These are phyloP conservation scores for Gossypium gossypioides DNA, from an alignment of 441 rosid species.

Conservation along the genomic window DNA sequence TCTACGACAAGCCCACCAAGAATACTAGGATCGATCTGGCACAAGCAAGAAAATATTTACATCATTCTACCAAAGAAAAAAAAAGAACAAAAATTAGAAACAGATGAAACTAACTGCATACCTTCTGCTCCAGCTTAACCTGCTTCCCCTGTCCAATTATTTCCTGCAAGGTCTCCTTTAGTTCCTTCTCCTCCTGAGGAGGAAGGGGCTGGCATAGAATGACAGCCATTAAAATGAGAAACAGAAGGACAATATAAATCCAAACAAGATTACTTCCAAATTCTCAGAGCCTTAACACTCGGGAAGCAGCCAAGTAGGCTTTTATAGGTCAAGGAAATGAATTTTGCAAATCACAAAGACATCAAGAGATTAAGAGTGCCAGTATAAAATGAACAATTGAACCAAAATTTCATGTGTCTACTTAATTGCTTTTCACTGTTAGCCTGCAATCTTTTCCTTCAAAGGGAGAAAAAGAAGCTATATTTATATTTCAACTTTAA, in stretches of 20 bases:
- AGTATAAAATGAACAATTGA: neutral
- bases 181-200: constrained; percentile 54
- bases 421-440: neutral
- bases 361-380: neutral
- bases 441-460: neutral
- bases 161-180: constrained; percentile 55
- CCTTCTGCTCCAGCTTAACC: constrained; percentile 65
- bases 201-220: constrained; percentile 48
- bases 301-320: neutral
- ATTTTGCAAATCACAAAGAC: neutral
- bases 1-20: constrained; percentile 79
- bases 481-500: neutral
- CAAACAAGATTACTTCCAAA: neutral
- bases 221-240: neutral
- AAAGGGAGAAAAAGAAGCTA: neutral
- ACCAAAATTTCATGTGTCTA: neutral
- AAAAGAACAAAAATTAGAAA: neutral
- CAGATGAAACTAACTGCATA: constrained; percentile 15
- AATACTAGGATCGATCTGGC: constrained; percentile 81
- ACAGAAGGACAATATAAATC: neutral
- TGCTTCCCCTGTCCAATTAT: constrained; percentile 57
- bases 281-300: constrained; percentile 13
- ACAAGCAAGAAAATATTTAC: neutral
- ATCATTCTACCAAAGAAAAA: neutral
- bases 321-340: neutral